Conservation (phyloP, 2,329 filamentous ascomycete species). For the Penicillium janthinellum region DNA sequence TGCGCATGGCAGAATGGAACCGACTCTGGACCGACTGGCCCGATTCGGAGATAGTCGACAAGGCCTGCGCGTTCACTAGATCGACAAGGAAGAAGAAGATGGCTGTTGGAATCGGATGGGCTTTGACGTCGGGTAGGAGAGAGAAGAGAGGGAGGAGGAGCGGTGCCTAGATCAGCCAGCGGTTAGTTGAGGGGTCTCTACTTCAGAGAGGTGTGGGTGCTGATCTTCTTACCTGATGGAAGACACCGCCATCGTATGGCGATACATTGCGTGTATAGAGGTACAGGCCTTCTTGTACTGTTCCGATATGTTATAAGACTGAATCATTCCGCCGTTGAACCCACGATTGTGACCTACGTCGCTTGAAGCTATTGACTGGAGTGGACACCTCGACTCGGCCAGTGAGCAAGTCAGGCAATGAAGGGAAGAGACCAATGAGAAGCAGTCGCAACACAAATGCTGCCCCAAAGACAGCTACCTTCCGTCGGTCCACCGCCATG, state of each 20-base stretch:
- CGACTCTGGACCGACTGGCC: conserved; percentile 74
- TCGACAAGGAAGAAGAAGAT: conserved; percentile 81
- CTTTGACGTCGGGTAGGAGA: conserved; percentile 71
- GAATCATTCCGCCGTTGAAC: neutral
- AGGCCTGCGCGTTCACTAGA: conserved; percentile 75
- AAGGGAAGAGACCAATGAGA: conserved; percentile 79
- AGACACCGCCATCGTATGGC: conserved; percentile 91
- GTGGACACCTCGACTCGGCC: conserved; percentile 95
- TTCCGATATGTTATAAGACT: conserved; percentile 13
- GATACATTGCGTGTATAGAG: conserved; percentile 95
- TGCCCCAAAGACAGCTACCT: conserved; percentile 69
- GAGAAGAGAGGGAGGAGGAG: conserved; percentile 90
- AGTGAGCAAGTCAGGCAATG: conserved; percentile 79
- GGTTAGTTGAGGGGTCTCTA: conserved; percentile 9
- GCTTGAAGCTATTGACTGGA: conserved; percentile 96
- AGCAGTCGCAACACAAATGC: conserved; percentile 78
- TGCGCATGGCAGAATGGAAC: conserved; percentile 76
- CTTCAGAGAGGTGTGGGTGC: neutral
- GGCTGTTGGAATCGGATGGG: conserved; percentile 72
- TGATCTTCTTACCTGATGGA: conserved; percentile 58
- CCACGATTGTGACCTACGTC: conserved; percentile 59
- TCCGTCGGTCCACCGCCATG: conserved; percentile 61
- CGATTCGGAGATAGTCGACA: conserved; percentile 78
- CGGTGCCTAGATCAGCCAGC: conserved; percentile 63
- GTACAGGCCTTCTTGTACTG: conserved; percentile 95